Evolutionary conservation across 2,329 filamentous ascomycete genomes (phyloP).

Genomic region (Fusarium coicis): DNA sequence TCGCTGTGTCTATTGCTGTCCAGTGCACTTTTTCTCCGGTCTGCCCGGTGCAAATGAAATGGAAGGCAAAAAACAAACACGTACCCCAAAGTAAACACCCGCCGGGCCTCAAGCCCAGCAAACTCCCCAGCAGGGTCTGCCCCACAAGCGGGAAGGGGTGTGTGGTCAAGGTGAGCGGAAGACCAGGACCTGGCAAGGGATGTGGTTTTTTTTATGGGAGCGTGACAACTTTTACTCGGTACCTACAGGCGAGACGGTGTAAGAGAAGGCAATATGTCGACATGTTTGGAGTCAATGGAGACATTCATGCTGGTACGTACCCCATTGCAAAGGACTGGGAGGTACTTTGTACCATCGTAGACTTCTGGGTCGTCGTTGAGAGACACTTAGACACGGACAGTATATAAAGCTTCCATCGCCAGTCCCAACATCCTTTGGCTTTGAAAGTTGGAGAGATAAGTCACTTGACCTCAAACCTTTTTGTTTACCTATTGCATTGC

Average conservation of each 20-base stretch:
- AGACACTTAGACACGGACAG: conserved; percentile 37
- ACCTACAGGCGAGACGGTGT: conserved; percentile 35
- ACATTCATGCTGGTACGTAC: conserved; percentile 32
- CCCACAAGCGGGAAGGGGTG: conserved; percentile 37
- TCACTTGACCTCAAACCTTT: conserved; percentile 33
- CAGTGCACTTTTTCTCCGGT: conserved; percentile 1
- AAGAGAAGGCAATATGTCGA: conserved; percentile 37
- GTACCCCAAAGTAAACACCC: conserved; percentile 24
- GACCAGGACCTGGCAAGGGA: conserved; percentile 28
- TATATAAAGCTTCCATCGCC: conserved; percentile 48
- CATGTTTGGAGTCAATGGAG: conserved; percentile 22
- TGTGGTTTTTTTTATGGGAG: conserved; percentile 35
- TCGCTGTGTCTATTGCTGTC: not conserved
- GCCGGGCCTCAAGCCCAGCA: conserved; percentile 19
- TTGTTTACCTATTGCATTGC: conserved; percentile 3
- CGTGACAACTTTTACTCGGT: conserved; percentile 36
- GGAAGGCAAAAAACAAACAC: not conserved
- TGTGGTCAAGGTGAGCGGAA: conserved; percentile 37
- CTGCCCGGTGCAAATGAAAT: conserved; percentile 20
- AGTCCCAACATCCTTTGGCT: conserved; percentile 23
- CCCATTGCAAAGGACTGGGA: conserved; percentile 6
- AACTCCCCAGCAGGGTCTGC: conserved; percentile 27
- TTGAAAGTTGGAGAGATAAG: conserved; percentile 38
- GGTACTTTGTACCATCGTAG: conserved; percentile 39
- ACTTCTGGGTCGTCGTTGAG: conserved; percentile 34